Percentiles rank a stretch among this genome's conserved stretches.
Evolutionary conservation across 2,329 filamentous ascomycete species (phyloP).

Genomic region (Cladosporium colombiae): DNA sequence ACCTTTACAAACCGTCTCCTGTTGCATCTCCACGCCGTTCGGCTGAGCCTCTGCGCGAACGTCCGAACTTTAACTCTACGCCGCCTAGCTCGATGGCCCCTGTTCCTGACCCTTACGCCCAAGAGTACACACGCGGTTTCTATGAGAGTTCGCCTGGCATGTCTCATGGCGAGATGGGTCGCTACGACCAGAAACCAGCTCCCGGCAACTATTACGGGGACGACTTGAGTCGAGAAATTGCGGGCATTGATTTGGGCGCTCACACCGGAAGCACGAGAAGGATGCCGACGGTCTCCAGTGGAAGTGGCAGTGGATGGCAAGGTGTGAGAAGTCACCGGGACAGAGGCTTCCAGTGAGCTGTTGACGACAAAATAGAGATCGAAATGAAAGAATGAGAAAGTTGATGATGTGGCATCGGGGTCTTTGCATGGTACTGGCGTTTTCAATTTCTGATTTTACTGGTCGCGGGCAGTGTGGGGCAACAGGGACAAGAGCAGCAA

Average conservation of each 20-base stretch:
- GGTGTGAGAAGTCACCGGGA: constrained; percentile 37
- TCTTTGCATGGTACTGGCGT: not conserved
- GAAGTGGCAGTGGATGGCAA: constrained; percentile 30
- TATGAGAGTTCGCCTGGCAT: constrained; percentile 38
- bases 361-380: not conserved
- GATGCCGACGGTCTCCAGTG: constrained; percentile 16
- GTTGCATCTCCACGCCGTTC: constrained; percentile 23
- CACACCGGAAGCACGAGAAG: constrained; percentile 16
- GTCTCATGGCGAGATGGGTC: constrained; percentile 26
- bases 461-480: not conserved
- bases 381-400: not conserved
- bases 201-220: constrained; percentile 51
- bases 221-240: constrained; percentile 72
- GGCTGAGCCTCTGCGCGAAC: constrained; percentile 34
- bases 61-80: constrained; percentile 44
- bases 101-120: constrained; percentile 53
- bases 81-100: constrained; percentile 31
- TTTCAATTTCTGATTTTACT: not conserved
- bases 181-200: constrained; percentile 31
- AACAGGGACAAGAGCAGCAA: not conserved
- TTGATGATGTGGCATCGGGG: not conserved
- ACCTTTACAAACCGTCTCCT: constrained; percentile 63
- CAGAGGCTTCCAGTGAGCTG: constrained; percentile 32
- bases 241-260: constrained; percentile 48
- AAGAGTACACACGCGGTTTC: constrained; percentile 47